Base-by-base conservation (phyloP, 225 moss, liverwort and hornwort genomes). In the Marchantia polymorpha region DNA sequence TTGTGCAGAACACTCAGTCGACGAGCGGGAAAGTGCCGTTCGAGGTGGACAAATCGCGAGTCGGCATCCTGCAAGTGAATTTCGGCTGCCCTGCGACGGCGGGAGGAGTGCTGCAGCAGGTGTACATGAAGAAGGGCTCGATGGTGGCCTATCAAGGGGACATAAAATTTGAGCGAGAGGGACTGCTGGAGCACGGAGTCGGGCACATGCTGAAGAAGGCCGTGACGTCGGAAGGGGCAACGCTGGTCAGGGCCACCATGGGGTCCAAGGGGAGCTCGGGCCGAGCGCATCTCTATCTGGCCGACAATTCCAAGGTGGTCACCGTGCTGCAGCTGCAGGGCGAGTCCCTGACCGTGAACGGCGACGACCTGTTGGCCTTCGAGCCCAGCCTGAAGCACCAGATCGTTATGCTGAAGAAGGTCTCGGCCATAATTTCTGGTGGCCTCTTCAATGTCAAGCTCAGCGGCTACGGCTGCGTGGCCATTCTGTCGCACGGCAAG, bases 91-190 rank as follows among this genome's bases (percentile, higher is more conserved):
- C 87, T 0, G 73, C 89, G 64, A 80, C 77, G 0, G 47, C 85
- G 17, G 90, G 91, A 48, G 80, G 52, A 22, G 19, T 78, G 11
- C 69, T 89, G 61, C 79, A 84, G 67, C 81, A 87, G 46, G 87
- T 92, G 29, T 90, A 85, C 85, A 92, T 92, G 77, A 92, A 89
- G 84, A 84, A 83, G 7, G 90, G 92, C 14, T 89, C 92, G n/a
- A 87, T 89, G 89, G 89, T 92, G 69, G 90, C 87, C 26, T 92
- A 89, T 75, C 84, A 81, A 22, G 89, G 92, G 8, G 87, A 92
- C 0, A 64, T 92, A 10, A 83, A 87, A 77, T 90, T 92, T 74
- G 87, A 87, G 81, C 85, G 87, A 12, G 87, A 90, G 81, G 88
- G 87, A 9, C 27, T 87, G 30, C 23, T 86, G 88, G 90, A 89